Percentiles rank a stretch among this genome's conserved stretches.
phyloP scores from a whole-genome alignment of 257 asterid genomes.

The Solanum sitiens region DNA sequence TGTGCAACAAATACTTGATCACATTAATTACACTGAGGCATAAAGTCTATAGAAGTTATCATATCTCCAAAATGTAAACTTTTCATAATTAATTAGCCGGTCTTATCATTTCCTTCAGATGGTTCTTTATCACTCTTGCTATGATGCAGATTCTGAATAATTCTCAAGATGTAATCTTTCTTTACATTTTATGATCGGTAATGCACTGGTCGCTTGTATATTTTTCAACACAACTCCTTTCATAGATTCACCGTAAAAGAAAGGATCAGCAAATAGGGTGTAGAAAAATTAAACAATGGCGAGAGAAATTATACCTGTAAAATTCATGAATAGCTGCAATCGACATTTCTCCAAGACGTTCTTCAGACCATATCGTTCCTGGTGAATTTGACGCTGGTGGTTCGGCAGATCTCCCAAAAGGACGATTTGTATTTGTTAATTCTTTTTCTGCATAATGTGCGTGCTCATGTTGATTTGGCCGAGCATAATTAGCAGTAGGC shows the following conservation, averaged over 20 bases:
- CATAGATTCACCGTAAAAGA: not conserved
- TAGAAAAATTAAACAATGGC: not conserved
- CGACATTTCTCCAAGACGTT: conserved; percentile 1
- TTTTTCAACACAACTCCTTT: not conserved
- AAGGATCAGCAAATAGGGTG: not conserved
- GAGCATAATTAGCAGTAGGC: not conserved
- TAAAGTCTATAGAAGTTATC: not conserved
- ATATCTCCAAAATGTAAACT: not conserved
- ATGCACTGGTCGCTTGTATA: not conserved
- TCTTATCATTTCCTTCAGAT: not conserved
- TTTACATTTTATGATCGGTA: not conserved
- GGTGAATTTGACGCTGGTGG: not conserved
- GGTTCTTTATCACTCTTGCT: not conserved
- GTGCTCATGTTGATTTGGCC: not conserved
- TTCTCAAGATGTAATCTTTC: not conserved
- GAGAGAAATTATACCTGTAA: conserved; percentile 1
- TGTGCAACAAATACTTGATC: not conserved
- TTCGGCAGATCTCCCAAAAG: not conserved
- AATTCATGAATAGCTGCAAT: conserved; percentile 6
- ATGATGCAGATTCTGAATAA: not conserved
- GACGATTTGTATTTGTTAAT: not conserved
- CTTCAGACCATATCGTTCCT: conserved; percentile 4
- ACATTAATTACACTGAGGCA: not conserved
- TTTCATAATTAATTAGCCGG: not conserved
- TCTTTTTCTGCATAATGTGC: not conserved